Base-by-base conservation (phyloP, 106 monocot genomes). In the Acanthochlamys bracteata region DNA sequence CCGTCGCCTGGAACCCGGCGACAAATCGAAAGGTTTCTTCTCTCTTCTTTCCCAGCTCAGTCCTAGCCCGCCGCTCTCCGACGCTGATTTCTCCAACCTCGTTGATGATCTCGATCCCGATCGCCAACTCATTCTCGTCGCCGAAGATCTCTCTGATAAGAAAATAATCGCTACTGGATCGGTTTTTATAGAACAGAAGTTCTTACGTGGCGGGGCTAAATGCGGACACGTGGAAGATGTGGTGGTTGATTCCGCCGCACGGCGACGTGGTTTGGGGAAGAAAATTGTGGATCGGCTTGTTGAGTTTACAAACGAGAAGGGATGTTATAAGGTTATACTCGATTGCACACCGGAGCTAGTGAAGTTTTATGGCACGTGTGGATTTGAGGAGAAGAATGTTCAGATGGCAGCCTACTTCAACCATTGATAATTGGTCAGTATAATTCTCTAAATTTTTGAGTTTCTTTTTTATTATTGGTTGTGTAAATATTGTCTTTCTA, bases 241-340 rank as follows among this genome's bases (percentile, higher is more conserved):
- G 14, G 93, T 89, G 20, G 93, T 94, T 39, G 93, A 84, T 19
- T 63, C 65, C 14, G 20, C 59, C 0, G 81, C 69, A 0, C 73
- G 89, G 15, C 81, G 84, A 20, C 68, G 68, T 53, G 55, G 73
- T 12, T 64, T 94, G 24, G 89, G 89, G 16, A 72, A 80, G 65
- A 70, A 67, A 39, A 67, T 93, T 47, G 72, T 93, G 19, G 26
- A 25, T 7, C 72, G 72, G 61, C 81, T 89, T 33, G 62, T 64
- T 41, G 78, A 84, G 7, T 73, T 76, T 59, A 85, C 86, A 6
- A 74, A 51, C 73, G 66, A 47, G 14, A 64, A 55, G 4, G 89
- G 93, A 7, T 93, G 93, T 64, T 93, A 89, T 75, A 93, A 93
- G 83, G 93, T 93, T 23, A 93, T 93, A 15, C 84, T 93, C 3